phyloP scores from a whole-genome alignment of 441 rosid genomes.

The Raphanus hybrid region DNA sequence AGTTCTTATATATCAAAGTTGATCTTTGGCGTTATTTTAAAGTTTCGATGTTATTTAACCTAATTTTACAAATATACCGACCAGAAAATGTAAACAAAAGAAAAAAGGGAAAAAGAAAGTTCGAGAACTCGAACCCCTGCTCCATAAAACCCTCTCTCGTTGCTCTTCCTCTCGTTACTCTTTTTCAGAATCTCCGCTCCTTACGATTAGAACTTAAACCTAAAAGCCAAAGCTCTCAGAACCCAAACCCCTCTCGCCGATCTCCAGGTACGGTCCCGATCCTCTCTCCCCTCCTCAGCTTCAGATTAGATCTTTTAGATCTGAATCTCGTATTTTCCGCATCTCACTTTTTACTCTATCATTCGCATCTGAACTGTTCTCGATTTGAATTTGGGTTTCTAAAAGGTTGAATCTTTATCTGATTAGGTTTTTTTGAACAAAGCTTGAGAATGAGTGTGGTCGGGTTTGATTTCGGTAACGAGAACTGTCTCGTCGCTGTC shows the following conservation, averaged over 20 bases:
- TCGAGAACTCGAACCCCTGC: conserved; percentile 3
- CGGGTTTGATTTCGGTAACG: conserved; percentile 97
- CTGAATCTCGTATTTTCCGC: background rate
- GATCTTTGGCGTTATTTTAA: background rate
- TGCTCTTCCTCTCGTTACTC: background rate
- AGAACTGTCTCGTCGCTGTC: conserved; percentile 91
- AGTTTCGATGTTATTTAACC: background rate
- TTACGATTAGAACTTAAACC: background rate
- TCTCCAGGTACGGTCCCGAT: background rate
- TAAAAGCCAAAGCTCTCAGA: background rate
- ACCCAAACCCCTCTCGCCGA: background rate
- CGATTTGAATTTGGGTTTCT: background rate
- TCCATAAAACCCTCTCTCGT: background rate
- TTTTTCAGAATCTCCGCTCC: background rate
- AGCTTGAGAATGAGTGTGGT: conserved; percentile 83
- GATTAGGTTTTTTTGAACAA: background rate
- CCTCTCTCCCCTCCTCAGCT: background rate
- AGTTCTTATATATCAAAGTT: background rate
- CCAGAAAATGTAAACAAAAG: background rate
- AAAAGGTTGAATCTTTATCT: background rate
- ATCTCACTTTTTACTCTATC: background rate
- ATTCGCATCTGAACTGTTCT: background rate
- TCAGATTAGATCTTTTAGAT: background rate
- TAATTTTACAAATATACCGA: background rate
- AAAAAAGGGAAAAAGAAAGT: background rate